Percentiles rank a stretch among this genome's conserved stretches.
phyloP scores from a whole-genome alignment of 768 basidiomycete species.

The Sarcodon sp. region DNA sequence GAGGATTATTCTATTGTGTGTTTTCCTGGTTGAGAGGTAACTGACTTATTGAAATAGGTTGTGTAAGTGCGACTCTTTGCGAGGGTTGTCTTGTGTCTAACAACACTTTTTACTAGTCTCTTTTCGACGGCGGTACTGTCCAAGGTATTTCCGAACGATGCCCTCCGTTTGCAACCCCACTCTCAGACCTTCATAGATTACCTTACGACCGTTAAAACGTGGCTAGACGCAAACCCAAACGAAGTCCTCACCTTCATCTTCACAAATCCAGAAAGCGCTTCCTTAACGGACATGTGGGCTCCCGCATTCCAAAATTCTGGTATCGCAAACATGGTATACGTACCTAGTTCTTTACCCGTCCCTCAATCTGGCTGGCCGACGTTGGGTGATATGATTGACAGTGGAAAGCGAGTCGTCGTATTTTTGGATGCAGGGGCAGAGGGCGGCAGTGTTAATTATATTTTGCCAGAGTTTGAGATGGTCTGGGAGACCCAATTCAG shows the following conservation, averaged over 20 bases:
- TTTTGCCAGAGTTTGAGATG: constrained; percentile 46
- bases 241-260: constrained; percentile 57
- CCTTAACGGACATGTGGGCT: constrained; percentile 34
- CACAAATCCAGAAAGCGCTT: constrained; percentile 49
- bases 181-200: constrained; percentile 17
- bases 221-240: constrained; percentile 46
- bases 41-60: constrained; percentile 2
- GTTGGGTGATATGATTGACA: constrained; percentile 46
- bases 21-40: not conserved
- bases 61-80: constrained; percentile 7
- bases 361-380: constrained; percentile 40
- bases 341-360: constrained; percentile 26
- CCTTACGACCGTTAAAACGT: constrained; percentile 38
- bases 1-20: constrained; percentile 11
- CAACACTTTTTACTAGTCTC: constrained; percentile 7
- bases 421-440: constrained; percentile 44
- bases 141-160: constrained; percentile 22
- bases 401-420: constrained; percentile 43
- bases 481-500: constrained; percentile 50
- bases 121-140: constrained; percentile 41
- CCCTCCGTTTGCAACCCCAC: not conserved
- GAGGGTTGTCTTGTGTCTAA: not conserved
- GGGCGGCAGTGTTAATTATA: constrained; percentile 26
- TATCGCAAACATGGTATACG: constrained; percentile 26
- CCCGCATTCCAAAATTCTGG: constrained; percentile 40